Evolutionary conservation across 2,329 filamentous ascomycete genomes (phyloP).

Genomic region (Cladosporium sp.): DNA sequence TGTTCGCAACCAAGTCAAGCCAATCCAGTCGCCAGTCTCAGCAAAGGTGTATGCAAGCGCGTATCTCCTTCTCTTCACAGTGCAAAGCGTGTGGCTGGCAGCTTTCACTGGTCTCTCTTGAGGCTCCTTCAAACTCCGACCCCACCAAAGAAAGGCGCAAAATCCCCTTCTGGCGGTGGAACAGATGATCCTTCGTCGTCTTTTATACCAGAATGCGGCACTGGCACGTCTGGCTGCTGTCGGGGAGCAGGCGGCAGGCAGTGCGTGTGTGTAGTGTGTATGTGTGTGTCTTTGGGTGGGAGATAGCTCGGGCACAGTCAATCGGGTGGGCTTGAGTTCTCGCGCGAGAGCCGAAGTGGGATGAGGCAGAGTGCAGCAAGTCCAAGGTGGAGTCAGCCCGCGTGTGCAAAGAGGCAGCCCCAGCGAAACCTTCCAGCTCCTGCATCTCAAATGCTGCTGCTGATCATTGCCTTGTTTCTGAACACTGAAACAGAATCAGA

Average conservation of each 20-base stretch:
- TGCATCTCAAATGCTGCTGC: background rate
- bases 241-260: background rate
- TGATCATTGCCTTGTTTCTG: background rate
- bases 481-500: background rate
- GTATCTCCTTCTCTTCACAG: background rate
- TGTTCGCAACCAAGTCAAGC: background rate
- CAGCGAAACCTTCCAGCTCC: background rate
- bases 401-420: background rate
- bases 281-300: background rate
- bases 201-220: background rate
- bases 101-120: background rate
- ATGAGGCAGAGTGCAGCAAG: slow-evolving; percentile 2
- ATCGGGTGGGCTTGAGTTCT: slow-evolving; percentile 3
- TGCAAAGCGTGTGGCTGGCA: background rate
- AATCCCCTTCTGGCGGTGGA: slow-evolving; percentile 4
- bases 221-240: background rate
- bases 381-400: slow-evolving; percentile 10
- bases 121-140: slow-evolving; percentile 1
- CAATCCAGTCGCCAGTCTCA: background rate
- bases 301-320: background rate
- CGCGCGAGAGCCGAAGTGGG: slow-evolving; percentile 8
- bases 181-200: background rate
- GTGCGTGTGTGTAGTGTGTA: background rate
- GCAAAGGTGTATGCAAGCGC: background rate
- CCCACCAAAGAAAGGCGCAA: slow-evolving; percentile 18